Evolutionary conservation across 441 rosid species (phyloP).

Genomic region (Pelargonium australe): DNA sequence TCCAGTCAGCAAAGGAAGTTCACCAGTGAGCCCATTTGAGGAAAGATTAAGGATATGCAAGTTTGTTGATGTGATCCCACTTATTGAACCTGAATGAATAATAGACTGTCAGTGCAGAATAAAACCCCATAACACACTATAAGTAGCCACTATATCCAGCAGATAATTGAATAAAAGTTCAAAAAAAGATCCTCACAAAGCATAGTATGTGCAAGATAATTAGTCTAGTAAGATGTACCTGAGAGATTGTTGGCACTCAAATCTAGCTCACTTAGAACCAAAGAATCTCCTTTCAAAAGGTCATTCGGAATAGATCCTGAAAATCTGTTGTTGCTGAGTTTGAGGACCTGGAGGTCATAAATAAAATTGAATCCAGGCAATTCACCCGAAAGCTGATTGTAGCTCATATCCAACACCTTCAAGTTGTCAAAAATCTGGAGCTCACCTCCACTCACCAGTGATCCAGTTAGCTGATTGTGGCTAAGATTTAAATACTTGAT

Average conservation of each 20-base stretch:
- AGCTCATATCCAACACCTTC: conserved; percentile 83
- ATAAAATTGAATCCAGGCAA: conserved; percentile 86
- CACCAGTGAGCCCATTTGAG: conserved; percentile 67
- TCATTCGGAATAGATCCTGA: conserved; percentile 80
- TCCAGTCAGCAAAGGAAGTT: conserved; percentile 85
- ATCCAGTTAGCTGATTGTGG: conserved; percentile 79
- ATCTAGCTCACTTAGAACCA: conserved; percentile 66
- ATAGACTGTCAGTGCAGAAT: conserved; percentile 18
- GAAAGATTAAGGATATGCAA: conserved; percentile 68
- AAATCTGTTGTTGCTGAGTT: conserved; percentile 76
- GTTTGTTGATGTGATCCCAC: conserved; percentile 70
- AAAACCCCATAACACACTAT: too few species aligned
- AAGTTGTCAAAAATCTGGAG: conserved; percentile 61
- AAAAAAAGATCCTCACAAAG: not conserved
- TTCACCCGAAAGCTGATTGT: conserved; percentile 79
- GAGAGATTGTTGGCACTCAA: conserved; percentile 93
- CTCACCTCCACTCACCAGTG: conserved; percentile 56
- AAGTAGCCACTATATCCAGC: too few species aligned
- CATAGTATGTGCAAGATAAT: conserved; percentile 2
- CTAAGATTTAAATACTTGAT: conserved; percentile 70
- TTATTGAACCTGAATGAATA: conserved; percentile 61
- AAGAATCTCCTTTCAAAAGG: conserved; percentile 82
- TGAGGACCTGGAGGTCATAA: conserved; percentile 85
- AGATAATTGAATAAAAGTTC: too few species aligned
- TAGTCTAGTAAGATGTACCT: conserved; percentile 38